phyloP scores from a whole-genome alignment of 257 asterid species.

The Solanum boliviense region DNA sequence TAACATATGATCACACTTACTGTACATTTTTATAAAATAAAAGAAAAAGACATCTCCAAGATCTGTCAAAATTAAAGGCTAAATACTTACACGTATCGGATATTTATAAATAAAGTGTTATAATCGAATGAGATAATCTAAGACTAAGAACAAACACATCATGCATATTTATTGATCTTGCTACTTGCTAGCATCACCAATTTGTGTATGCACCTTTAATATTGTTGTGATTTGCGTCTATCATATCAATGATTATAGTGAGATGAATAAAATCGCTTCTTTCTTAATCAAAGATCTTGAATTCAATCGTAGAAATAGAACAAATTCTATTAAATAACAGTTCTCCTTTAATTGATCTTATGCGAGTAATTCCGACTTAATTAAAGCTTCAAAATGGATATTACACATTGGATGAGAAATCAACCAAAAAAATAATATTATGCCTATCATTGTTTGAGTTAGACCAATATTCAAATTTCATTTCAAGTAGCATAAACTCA shows the following conservation, averaged over 20 bases:
- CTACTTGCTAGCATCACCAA: not conserved
- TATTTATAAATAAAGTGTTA: too few species aligned
- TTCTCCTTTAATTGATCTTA: not conserved
- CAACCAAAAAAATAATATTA: not conserved
- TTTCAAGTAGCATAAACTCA: not conserved
- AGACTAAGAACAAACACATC: too few species aligned
- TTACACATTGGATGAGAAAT: too few species aligned
- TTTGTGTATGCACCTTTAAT: not conserved
- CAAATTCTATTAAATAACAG: not conserved
- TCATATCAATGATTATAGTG: not conserved
- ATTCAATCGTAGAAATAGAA: accelerated
- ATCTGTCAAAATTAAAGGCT: not conserved
- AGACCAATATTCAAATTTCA: not conserved
- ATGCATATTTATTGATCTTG: not conserved
- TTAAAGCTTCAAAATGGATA: not conserved
- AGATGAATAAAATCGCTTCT: not conserved
- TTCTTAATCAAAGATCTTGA: not conserved
- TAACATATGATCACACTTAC: not conserved
- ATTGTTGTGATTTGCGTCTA: not conserved
- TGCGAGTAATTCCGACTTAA: not conserved
- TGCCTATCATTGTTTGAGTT: not conserved
- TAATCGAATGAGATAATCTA: too few species aligned
- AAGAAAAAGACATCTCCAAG: not conserved
- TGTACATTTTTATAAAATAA: too few species aligned
- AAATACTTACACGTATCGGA: not conserved